phyloP scores from a whole-genome alignment of 192 early-diverging fungal genomes.

The Lunasporangiospora selenospora region DNA sequence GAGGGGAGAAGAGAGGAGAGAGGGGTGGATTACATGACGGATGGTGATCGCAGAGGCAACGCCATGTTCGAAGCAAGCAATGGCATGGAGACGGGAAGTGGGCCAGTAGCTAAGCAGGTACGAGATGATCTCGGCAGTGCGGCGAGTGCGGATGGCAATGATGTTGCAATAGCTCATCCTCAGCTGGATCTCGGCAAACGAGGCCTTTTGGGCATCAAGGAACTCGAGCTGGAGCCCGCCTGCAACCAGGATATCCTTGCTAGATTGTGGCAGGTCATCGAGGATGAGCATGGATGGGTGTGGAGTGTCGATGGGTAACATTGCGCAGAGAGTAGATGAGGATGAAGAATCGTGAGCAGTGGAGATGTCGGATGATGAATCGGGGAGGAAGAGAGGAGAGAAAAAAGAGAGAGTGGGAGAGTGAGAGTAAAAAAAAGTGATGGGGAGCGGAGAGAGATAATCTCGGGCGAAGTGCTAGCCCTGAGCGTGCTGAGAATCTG shows the following conservation, averaged over 20 bases:
- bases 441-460: conserved; percentile 9
- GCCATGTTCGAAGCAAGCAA: conserved; percentile 45
- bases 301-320: conserved; percentile 33
- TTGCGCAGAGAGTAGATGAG: no score
- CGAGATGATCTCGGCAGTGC: conserved; percentile 47
- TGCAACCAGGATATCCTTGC: conserved; percentile 39
- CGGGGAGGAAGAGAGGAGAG: neutral
- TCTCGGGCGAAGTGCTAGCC: no score
- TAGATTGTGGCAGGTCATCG: conserved; percentile 43
- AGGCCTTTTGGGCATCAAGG: conserved; percentile 46
- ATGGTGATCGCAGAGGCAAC: conserved; percentile 46
- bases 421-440: conserved; percentile 19
- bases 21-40: conserved; percentile 20
- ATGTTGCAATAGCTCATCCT: conserved; percentile 48
- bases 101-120: conserved; percentile 48
- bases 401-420: neutral
- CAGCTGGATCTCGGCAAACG: conserved; percentile 45
- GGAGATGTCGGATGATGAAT: neutral
- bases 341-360: neutral
- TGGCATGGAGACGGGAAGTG: conserved; percentile 44
- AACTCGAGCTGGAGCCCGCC: conserved; percentile 44
- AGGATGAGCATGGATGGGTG: conserved; percentile 46
- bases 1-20: neutral
- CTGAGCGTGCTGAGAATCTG: no score
- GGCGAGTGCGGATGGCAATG: conserved; percentile 45